A percentile compares a stretch with the other conserved stretches of the same genome.
phyloP scores from a whole-genome alignment of 2,329 filamentous ascomycete genomes.

The Colletotrichum tofieldiae region DNA sequence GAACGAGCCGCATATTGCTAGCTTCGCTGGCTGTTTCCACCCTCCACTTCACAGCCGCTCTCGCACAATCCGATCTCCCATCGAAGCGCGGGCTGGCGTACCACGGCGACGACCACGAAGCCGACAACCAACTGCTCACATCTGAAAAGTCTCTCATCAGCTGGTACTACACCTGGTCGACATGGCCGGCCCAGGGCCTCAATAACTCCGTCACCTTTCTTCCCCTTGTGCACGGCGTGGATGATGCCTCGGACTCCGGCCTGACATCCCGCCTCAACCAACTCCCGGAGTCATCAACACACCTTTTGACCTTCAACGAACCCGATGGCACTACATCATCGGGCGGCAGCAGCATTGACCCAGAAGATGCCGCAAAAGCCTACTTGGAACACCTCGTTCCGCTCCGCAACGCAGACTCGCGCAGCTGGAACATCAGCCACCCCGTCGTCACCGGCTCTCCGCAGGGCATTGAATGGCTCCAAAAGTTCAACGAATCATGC shows the following conservation, averaged over 20 bases:
- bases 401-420: constrained; percentile 43
- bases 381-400: constrained; percentile 57
- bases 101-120: constrained; percentile 38
- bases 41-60: not conserved
- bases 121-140: constrained; percentile 54
- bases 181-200: constrained; percentile 48
- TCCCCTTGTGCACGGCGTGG: constrained; percentile 56
- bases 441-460: constrained; percentile 59
- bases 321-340: constrained; percentile 58
- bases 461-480: constrained; percentile 57
- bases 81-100: constrained; percentile 41
- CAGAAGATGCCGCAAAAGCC: constrained; percentile 55
- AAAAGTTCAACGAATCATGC: constrained; percentile 58
- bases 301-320: constrained; percentile 60
- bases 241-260: constrained; percentile 50
- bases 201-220: constrained; percentile 53
- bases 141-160: constrained; percentile 56
- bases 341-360: constrained; percentile 57
- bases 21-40: constrained; percentile 10
- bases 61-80: constrained; percentile 25
- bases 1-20: constrained; percentile 10
- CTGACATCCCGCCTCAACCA: constrained; percentile 48
- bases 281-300: constrained; percentile 54
- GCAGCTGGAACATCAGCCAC: constrained; percentile 58
- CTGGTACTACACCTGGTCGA: constrained; percentile 63